phyloP scores from a whole-genome alignment of 2,329 filamentous ascomycete species.

The Lachnellula subtilissima region DNA sequence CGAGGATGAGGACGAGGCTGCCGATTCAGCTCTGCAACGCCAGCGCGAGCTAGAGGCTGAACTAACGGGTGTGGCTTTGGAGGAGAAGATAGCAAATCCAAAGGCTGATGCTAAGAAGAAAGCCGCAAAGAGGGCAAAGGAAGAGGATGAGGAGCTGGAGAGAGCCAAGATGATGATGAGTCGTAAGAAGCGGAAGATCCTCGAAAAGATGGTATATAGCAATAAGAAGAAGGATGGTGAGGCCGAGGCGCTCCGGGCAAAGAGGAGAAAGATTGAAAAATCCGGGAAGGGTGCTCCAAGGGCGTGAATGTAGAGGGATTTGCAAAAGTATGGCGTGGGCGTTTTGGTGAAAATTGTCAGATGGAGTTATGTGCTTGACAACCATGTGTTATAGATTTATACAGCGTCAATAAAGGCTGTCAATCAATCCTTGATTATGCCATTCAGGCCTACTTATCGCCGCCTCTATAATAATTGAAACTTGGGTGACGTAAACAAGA shows the following conservation, averaged over 20 bases:
- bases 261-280: conserved; percentile 85
- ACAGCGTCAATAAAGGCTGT: background rate
- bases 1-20: conserved; percentile 56
- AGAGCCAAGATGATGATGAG: conserved; percentile 97
- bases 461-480: too few relatives aligned
- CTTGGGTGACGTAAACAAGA: too few relatives aligned
- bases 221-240: conserved; percentile 92
- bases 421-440: background rate
- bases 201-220: conserved; percentile 95
- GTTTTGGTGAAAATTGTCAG: conserved; percentile 12
- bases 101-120: conserved; percentile 68
- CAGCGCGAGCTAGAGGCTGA: conserved; percentile 93
- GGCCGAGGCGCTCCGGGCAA: conserved; percentile 78
- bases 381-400: conserved; percentile 4
- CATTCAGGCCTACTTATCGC: background rate
- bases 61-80: conserved; percentile 63
- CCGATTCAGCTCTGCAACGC: conserved; percentile 61
- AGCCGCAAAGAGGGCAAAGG: conserved; percentile 63
- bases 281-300: conserved; percentile 26
- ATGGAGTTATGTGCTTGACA: conserved; percentile 4
- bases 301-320: conserved; percentile 6
- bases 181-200: conserved; percentile 94
- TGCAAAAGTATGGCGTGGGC: conserved; percentile 24
- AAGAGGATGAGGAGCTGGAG: conserved; percentile 83
- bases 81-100: conserved; percentile 53